Conservation (phyloP, 257 asterid genomes). For the Ehretia macrophylla region DNA sequence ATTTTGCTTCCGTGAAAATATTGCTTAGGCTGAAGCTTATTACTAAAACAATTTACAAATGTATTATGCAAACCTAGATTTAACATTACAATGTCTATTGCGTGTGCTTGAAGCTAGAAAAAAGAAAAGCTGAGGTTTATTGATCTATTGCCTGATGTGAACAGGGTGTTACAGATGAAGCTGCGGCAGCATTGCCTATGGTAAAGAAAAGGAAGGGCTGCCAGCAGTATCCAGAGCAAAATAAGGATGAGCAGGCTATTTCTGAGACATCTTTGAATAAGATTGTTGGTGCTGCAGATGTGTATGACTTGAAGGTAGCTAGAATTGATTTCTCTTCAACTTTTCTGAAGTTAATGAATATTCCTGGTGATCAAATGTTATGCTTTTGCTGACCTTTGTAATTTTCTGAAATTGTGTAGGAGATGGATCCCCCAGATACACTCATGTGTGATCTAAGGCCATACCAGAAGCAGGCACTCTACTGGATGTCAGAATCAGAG, state of each 20-base stretch:
- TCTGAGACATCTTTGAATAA: conserved; percentile 66
- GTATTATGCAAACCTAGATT: too few relatives aligned
- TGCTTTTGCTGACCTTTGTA: neutral
- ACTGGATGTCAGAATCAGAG: conserved; percentile 81
- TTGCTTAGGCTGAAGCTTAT: too few relatives aligned
- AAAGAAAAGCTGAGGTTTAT: neutral
- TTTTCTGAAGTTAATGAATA: neutral
- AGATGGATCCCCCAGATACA: conserved; percentile 67
- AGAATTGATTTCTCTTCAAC: neutral
- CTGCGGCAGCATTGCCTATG: conserved; percentile 30
- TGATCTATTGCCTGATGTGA: conserved; percentile 12
- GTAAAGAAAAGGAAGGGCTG: conserved; percentile 52
- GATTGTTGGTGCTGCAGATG: conserved; percentile 81
- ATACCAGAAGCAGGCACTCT: conserved; percentile 82
- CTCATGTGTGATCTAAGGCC: conserved; percentile 69
- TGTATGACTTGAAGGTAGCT: conserved; percentile 65
- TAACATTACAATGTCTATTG: too few relatives aligned
- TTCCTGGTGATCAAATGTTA: neutral
- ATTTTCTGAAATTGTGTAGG: conserved; percentile 33
- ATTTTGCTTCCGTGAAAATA: too few relatives aligned
- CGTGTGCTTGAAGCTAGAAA: neutral
- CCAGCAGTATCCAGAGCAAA: conserved; percentile 29
- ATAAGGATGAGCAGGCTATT: conserved; percentile 50
- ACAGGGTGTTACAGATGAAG: conserved; percentile 42
- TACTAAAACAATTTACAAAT: too few relatives aligned